phyloP scores from a whole-genome alignment of 768 basidiomycete genomes.

The Calvatia gigantea region DNA sequence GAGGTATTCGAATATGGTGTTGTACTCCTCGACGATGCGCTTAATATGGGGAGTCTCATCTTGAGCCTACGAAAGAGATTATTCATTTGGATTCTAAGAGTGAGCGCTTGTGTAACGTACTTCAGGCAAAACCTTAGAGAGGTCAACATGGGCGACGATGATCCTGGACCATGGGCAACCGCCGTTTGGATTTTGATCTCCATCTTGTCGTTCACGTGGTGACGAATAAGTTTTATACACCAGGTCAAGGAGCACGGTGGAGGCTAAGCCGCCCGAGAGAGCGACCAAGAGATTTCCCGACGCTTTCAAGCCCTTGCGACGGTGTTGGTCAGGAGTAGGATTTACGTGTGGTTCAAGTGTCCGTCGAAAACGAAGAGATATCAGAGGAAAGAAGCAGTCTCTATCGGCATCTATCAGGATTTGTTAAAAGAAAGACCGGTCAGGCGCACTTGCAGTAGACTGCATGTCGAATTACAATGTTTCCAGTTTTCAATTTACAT shows the following conservation, averaged over 20 bases:
- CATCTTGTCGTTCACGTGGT: conserved; percentile 31
- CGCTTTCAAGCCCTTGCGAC: conserved; percentile 60
- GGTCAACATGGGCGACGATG: conserved; percentile 49
- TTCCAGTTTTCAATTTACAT: conserved; percentile 64
- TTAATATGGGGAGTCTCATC: conserved; percentile 50
- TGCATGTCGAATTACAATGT: conserved; percentile 72
- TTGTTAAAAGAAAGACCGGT: conserved; percentile 1
- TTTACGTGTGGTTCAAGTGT: conserved; percentile 65
- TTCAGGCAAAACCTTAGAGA: conserved; percentile 54
- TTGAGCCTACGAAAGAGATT: conserved; percentile 36
- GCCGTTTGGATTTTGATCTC: conserved; percentile 52
- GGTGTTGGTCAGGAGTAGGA: conserved; percentile 7
- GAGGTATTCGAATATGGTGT: conserved; percentile 46
- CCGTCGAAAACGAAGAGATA: conserved; percentile 61
- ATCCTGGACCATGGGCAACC: conserved; percentile 30
- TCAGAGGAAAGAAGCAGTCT: conserved; percentile 59
- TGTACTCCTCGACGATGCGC: conserved; percentile 29
- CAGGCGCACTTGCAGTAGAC: conserved; percentile 77
- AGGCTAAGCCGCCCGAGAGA: conserved; percentile 78
- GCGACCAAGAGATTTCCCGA: conserved; percentile 66
- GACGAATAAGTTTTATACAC: conserved; percentile 58
- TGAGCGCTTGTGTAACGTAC: conserved; percentile 36
- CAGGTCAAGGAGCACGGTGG: conserved; percentile 69
- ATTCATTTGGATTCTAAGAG: conserved; percentile 13
- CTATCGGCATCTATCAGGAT: conserved; percentile 14